phyloP scores from a whole-genome alignment of 768 basidiomycete species.

The Leccinum barrowsii region DNA sequence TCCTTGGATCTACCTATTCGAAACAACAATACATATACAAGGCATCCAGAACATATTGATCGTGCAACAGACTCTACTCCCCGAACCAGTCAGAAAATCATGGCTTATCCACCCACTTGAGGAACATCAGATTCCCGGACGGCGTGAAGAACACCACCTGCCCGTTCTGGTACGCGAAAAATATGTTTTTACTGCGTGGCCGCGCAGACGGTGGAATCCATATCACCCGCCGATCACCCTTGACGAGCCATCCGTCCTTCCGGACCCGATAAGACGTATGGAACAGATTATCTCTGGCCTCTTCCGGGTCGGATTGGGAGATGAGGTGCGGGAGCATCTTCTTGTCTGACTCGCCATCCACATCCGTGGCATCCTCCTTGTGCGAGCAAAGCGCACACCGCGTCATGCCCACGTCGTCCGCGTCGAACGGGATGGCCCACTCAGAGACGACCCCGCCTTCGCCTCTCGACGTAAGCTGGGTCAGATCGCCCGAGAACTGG shows the following conservation, averaged over 20 bases:
- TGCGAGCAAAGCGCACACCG: too few species aligned
- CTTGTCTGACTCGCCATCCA: too few species aligned
- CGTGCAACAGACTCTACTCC: too few species aligned
- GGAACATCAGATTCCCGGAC: neutral
- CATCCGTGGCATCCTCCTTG: too few species aligned
- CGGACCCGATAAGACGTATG: slow-evolving; percentile 13
- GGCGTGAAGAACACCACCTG: neutral
- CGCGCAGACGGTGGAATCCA: slow-evolving; percentile 8
- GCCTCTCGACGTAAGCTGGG: neutral
- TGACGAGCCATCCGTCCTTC: slow-evolving; percentile 21
- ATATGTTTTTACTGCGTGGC: slow-evolving; percentile 3
- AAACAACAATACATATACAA: too few species aligned
- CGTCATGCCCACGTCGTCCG: neutral
- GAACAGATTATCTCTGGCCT: slow-evolving; percentile 3
- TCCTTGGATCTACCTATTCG: too few species aligned
- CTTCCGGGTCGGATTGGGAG: slow-evolving; percentile 8
- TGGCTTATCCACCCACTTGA: slow-evolving; percentile 1
- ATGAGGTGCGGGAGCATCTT: slow-evolving; percentile 3
- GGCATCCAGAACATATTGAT: too few species aligned
- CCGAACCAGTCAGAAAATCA: too few species aligned
- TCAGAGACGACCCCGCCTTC: slow-evolving; percentile 2
- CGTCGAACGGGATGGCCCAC: slow-evolving; percentile 7
- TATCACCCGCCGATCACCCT: slow-evolving; percentile 14
- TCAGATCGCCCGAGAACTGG: slow-evolving; percentile 9
- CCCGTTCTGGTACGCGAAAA: slow-evolving; percentile 12